Evolutionary conservation across 306 rosid species (phyloP).

Genomic region (Acacia confusa): DNA sequence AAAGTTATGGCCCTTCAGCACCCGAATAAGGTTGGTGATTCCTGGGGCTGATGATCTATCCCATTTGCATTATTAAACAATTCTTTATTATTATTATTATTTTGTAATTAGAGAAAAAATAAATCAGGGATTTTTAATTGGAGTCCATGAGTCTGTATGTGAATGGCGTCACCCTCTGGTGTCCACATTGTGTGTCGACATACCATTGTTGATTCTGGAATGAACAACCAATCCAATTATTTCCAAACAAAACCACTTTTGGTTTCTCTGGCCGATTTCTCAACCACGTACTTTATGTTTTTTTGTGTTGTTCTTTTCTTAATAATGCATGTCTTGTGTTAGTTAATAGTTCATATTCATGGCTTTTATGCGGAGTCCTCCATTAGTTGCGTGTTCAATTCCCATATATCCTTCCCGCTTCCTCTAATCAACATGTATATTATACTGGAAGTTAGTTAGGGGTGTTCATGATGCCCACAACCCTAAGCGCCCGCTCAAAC

Average conservation of each 20-base stretch:
- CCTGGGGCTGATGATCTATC: not conserved
- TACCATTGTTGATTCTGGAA: conserved; percentile 52
- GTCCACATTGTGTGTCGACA: conserved; percentile 43
- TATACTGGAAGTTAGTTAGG: too few species aligned
- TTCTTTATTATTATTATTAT: not conserved
- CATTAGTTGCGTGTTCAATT: not conserved
- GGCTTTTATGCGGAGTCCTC: not conserved
- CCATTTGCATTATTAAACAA: not conserved
- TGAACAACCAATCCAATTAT: conserved; percentile 49
- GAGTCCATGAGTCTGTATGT: not conserved
- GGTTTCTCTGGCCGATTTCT: conserved; percentile 23
- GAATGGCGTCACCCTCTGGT: conserved; percentile 29
- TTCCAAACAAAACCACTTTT: conserved; percentile 29
- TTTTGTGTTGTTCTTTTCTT: not conserved
- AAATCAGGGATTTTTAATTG: not conserved
- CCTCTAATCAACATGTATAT: conserved; percentile 16
- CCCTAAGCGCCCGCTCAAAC: too few species aligned
- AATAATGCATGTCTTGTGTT: not conserved
- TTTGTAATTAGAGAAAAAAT: not conserved
- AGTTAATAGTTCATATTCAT: not conserved
- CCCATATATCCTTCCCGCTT: conserved; percentile 27
- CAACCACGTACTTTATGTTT: not conserved
- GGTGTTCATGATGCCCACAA: too few species aligned
- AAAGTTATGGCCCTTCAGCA: conserved; percentile 28
- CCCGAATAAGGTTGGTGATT: conserved; percentile 22